Percentiles rank a stretch among this genome's conserved stretches.
Evolutionary conservation across 2,329 filamentous ascomycete genomes (phyloP).

Genomic region (Fusarium hostae): DNA sequence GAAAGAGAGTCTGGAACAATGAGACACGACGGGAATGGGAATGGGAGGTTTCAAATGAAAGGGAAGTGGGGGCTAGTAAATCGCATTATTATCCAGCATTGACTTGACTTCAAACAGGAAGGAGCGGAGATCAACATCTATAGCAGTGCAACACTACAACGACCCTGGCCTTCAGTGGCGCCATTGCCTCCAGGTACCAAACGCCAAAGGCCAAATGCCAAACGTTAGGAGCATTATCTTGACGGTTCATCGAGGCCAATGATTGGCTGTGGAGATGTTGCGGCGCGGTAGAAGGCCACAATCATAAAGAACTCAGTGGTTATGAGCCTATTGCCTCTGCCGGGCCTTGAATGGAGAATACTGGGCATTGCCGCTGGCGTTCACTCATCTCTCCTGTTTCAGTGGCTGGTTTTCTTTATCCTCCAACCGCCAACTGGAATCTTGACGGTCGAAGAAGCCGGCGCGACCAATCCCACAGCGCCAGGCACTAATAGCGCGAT

Average conservation of each 20-base stretch:
- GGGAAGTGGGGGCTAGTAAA: not conserved
- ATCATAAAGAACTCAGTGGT: constrained; percentile 15
- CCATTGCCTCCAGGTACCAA: constrained; percentile 40
- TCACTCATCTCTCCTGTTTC: constrained; percentile 9
- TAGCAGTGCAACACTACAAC: constrained; percentile 15
- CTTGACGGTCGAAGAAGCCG: constrained; percentile 11
- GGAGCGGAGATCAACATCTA: constrained; percentile 26
- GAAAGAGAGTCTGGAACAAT: constrained; percentile 28
- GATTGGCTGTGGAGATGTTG: constrained; percentile 15
- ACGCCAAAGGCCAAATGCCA: constrained; percentile 37
- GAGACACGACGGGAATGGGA: constrained; percentile 13
- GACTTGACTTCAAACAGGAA: constrained; percentile 35
- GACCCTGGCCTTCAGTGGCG: constrained; percentile 24
- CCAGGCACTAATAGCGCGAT: constrained; percentile 1
- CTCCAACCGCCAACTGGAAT: constrained; percentile 42
- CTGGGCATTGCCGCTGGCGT: constrained; percentile 21
- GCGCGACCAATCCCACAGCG: constrained; percentile 36
- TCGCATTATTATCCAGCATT: constrained; percentile 23
- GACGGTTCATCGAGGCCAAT: constrained; percentile 5
- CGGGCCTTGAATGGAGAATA: not conserved
- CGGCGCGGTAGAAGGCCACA: not conserved
- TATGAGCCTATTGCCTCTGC: constrained; percentile 5
- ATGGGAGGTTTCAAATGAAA: constrained; percentile 41
- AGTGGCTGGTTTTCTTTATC: constrained; percentile 30
- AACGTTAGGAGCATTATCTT: constrained; percentile 23